Conservation (phyloP, 352 stramenopile species). For the Phytophthora boehmeriae region DNA sequence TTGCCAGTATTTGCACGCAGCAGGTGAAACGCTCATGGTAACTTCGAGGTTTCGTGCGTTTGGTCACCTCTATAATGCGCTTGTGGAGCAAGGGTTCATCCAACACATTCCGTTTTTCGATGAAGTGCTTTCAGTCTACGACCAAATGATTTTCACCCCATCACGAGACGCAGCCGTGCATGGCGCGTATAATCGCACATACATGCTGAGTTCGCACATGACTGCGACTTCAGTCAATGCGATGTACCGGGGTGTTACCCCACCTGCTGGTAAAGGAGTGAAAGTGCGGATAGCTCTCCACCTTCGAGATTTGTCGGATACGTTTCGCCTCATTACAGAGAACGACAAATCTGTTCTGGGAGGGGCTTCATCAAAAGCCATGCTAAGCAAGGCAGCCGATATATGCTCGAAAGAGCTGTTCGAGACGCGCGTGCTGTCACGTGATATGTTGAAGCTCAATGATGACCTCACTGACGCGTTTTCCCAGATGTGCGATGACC, state of each 20-base stretch:
- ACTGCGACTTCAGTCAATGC: conserved; percentile 18
- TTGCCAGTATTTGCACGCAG: conserved; percentile 21
- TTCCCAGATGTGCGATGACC: conserved; percentile 26
- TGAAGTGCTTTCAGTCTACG: conserved; percentile 24
- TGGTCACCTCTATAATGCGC: conserved; percentile 32
- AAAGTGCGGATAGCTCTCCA: conserved; percentile 20
- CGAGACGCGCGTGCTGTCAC: conserved; percentile 33
- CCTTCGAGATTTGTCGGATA: conserved; percentile 25
- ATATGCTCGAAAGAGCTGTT: conserved; percentile 28
- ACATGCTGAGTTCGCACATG: conserved; percentile 24
- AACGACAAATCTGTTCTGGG: conserved; percentile 25
- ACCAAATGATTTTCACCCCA: conserved; percentile 28
- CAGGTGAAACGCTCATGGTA: conserved; percentile 12
- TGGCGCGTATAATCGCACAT: conserved; percentile 27
- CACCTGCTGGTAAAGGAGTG: conserved; percentile 3
- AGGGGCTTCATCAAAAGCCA: conserved; percentile 5
- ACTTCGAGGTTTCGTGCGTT: conserved; percentile 26
- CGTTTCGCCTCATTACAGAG: conserved; percentile 23
- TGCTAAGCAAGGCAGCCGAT: conserved; percentile 22
- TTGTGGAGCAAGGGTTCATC: conserved; percentile 21
- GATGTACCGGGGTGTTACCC: conserved; percentile 16
- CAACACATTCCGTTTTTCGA: conserved; percentile 26
- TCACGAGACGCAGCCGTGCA: conserved; percentile 19
- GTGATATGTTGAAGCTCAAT: conserved; percentile 34
- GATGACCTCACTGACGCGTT: conserved; percentile 37